These are phyloP conservation scores for Colletotrichum sublineola DNA, from an alignment of 2,329 filamentous ascomycete genomes.

Conservation along the genomic window DNA sequence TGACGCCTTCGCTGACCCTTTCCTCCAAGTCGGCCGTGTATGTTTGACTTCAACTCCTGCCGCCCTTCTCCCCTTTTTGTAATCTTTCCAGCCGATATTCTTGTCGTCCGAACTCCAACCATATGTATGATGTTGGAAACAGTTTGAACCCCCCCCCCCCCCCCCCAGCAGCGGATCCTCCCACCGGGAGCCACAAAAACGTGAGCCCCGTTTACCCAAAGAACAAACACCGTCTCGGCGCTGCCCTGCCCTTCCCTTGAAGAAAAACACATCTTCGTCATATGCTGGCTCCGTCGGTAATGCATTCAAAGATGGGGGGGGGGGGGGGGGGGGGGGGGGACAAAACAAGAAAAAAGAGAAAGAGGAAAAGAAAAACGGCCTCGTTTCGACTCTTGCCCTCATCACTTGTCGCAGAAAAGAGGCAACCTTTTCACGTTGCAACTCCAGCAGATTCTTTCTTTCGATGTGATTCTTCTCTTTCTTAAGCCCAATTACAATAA, in stretches of 20 bases:
- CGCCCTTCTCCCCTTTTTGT: neutral
- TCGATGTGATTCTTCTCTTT: slow-evolving; percentile 18
- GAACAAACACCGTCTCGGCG: neutral
- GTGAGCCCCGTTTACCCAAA: neutral
- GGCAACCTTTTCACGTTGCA: slow-evolving; percentile 24
- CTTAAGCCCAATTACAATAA: slow-evolving; percentile 39
- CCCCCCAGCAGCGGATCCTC: neutral
- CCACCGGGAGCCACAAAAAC: neutral
- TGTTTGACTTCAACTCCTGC: slow-evolving; percentile 6
- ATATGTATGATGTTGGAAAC: neutral
- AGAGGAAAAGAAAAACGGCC: neutral
- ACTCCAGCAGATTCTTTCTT: slow-evolving; percentile 35
- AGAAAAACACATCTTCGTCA: neutral
- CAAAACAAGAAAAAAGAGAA: neutral
- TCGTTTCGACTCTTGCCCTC: slow-evolving; percentile 10
- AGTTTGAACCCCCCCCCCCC: neutral
- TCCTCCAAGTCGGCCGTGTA: slow-evolving; percentile 2
- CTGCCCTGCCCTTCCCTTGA: neutral
- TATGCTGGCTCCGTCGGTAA: slow-evolving; percentile 35
- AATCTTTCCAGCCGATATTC: neutral
- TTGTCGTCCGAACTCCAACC: slow-evolving; percentile 1
- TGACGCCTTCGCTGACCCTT: slow-evolving; percentile 26
- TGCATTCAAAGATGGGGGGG: slow-evolving; percentile 12
- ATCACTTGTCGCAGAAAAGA: slow-evolving; percentile 28
- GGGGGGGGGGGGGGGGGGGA: neutral